Conservation (phyloP, 1,284 basidiomycete genomes). For the Peniophora sp. region DNA sequence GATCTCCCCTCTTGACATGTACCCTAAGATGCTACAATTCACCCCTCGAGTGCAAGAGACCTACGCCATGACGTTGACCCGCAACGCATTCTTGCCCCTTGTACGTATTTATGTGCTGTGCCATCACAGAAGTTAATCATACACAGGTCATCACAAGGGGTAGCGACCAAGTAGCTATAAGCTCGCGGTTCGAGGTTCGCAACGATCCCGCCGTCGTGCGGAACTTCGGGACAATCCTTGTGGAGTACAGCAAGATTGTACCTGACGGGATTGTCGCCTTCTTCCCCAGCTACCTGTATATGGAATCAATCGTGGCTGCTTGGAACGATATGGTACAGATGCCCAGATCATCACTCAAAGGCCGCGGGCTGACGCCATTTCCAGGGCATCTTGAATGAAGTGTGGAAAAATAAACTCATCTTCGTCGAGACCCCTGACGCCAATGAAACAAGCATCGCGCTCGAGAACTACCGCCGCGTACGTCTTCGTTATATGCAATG, state of each 20-base stretch:
- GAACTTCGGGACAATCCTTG: slow-evolving; percentile 96
- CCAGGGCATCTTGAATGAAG: slow-evolving; percentile 96
- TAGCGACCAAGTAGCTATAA: slow-evolving; percentile 97
- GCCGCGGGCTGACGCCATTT: slow-evolving; percentile 10
- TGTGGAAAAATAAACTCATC: slow-evolving; percentile 99
- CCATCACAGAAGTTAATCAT: neutral
- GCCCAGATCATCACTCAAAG: slow-evolving; percentile 2
- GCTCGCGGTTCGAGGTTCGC: slow-evolving; percentile 97
- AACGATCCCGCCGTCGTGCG: slow-evolving; percentile 99
- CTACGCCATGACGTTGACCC: slow-evolving; percentile 96
- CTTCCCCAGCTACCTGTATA: slow-evolving; percentile 99
- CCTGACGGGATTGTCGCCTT: slow-evolving; percentile 99
- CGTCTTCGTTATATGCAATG: slow-evolving; percentile 16
- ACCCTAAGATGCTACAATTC: slow-evolving; percentile 99
- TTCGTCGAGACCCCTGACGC: slow-evolving; percentile 99
- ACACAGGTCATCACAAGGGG: slow-evolving; percentile 91
- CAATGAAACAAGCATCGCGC: slow-evolving; percentile 95
- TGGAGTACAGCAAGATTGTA: slow-evolving; percentile 96
- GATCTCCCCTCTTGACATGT: slow-evolving; percentile 98
- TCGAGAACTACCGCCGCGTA: slow-evolving; percentile 95
- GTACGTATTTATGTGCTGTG: slow-evolving; percentile 33
- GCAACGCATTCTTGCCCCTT: slow-evolving; percentile 96
- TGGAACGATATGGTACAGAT: slow-evolving; percentile 97
- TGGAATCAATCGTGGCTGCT: slow-evolving; percentile 99
- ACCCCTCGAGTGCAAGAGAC: slow-evolving; percentile 96